Evolutionary conservation across 345 rosid genomes (phyloP), one percentile per base, ranked within the genome.

Genomic region (Leavenworthia alabamica): DNA sequence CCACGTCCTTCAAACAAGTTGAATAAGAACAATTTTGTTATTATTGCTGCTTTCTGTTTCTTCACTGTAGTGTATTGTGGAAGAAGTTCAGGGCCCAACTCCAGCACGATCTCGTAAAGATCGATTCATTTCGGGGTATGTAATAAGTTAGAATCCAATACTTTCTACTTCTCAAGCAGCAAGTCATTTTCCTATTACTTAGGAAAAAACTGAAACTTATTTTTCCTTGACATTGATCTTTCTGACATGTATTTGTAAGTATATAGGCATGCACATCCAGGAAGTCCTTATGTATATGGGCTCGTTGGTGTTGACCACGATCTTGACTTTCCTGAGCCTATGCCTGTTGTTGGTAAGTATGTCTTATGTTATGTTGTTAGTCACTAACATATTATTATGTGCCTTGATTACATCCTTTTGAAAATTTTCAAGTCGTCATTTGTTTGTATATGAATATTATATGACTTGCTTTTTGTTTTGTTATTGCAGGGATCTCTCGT

Each of bases 231-330:
- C 8, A 31, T 52, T 37, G 27, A 42, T 51, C 56, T 58, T 48
- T 71, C 77, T 81, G 77, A 85, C 79, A 48, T 80, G 56, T 67
- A 56, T 35, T 60, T 73, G 60, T 67, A 69, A 62, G 62, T 52
- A 66, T 77, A 35, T 75, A 93, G 99, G 89, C 99, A 93, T 85
- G 94, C 99, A 60, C 97, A 85, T 83, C 97, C 99, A 24, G 99
- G 99, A 59, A 93, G 88, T 80, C 99, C 99, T 56, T 93, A 89
- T 75, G 96, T 93, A 17, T 89, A 82, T 85, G 99, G 99, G 53
- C 99, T 86, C 48, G 99, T 82, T 67, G 99, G 88, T 62, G 78
- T 82, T 60, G 99, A 89, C 76, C 99, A 93, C 20, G 97, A 93
- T 83, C 85, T 93, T 68, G 99, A 93, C 53, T 93, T 93, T 75